Evolutionary conservation across 202 grass and related monocot species (phyloP), one percentile per base, ranked within the genome.

Genomic region (Carex arenaria): DNA sequence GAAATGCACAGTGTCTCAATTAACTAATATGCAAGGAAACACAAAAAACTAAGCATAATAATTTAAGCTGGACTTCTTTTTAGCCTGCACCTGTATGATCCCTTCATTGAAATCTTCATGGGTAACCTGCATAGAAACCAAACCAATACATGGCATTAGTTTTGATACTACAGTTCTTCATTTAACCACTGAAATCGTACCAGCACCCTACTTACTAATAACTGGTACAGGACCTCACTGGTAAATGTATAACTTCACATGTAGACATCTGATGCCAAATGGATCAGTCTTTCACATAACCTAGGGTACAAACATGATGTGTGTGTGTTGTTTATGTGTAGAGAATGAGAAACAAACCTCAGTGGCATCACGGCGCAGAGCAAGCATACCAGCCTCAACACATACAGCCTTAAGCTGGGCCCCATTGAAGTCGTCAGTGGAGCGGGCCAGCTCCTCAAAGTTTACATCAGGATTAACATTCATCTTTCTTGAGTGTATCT

Each of bases 401-500:
- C 95, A 95, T 83, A 98, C 92, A 17, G 95, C 92, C 80, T 98
- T 98, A 38, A 98, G 77, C 74, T 98, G 92, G 1, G 95, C 95
- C 26, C 95, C 92, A 26, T 98, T 93, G 61, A 93, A 98, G 89
- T 93, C 95, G 49, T 97, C 92, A 36, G 95, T 97, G 55, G 89
- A 94, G 28, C 95, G 87, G 65, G 95, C 89, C 84, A 97, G 82
- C 90, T 94, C 95, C 85, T 97, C 95, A 86, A 97, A 97, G 77
- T 97, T 97, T 64, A 97, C 95, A 87, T 97, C 95, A 3, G 90
- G 90, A 62, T 97, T 85, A 63, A 97, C 94, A 84, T 91, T 97
- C 94, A 97, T 97, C 84, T 92, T 97, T 70, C 92, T 94, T 3
- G 90, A 97, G 76, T 97, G 94, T 42, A 97, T 97, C 94, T 97